Percentiles rank a stretch among this genome's conserved stretches.
These are phyloP conservation scores for Schizosaccharomyces octosporus DNA, from an alignment of 805 yeast species.

Conservation along the genomic window DNA sequence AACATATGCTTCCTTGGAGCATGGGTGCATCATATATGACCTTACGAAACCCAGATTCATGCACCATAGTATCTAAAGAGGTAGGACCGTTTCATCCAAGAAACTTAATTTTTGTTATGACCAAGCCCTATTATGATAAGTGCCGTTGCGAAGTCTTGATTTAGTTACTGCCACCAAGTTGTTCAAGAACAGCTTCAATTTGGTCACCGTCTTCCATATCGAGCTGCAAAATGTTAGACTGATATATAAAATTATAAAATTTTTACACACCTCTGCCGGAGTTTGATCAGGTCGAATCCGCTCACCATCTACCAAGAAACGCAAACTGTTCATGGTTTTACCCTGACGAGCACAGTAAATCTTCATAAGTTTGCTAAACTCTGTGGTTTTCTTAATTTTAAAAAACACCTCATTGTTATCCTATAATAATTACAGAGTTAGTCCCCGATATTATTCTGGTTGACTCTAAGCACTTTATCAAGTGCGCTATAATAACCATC, in stretches of 20 bases:
- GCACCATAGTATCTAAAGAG: too few relatives aligned
- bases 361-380: conserved; percentile 82
- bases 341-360: conserved; percentile 97
- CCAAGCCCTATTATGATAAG: not conserved
- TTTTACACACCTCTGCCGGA: conserved; percentile 37
- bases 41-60: too few relatives aligned
- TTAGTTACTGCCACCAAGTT: conserved; percentile 18
- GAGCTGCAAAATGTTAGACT: conserved; percentile 16
- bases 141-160: not conserved
- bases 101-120: too few relatives aligned
- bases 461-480: not conserved
- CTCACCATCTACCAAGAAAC: conserved; percentile 84
- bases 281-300: conserved; percentile 72
- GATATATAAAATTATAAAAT: not conserved
- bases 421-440: not conserved
- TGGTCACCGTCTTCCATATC: conserved; percentile 91
- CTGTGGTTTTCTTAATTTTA: conserved; percentile 82
- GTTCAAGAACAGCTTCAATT: conserved; percentile 93
- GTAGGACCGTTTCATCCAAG: too few relatives aligned
- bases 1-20: too few relatives aligned
- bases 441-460: not conserved
- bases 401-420: conserved; percentile 76
- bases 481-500: not conserved
- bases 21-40: too few relatives aligned
- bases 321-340: conserved; percentile 51